A percentile compares a stretch with the other conserved stretches of the same genome.
Evolutionary conservation across 2,329 filamentous ascomycete species (phyloP).

Genomic region (Fusarium keratoplasticum): DNA sequence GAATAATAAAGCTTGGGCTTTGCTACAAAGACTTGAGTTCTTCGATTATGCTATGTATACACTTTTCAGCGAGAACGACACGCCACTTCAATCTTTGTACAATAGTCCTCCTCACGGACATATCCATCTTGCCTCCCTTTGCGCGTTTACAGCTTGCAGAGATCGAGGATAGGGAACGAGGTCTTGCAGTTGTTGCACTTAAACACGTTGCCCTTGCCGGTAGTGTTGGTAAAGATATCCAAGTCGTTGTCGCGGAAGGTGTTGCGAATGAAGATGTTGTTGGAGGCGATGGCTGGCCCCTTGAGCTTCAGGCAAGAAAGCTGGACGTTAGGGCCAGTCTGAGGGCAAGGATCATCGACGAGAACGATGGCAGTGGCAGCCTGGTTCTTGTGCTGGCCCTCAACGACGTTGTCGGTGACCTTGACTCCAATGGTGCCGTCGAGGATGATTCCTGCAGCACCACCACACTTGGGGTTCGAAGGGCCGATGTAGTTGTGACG

Average conservation of each 20-base stretch:
- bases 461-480: constrained; percentile 25
- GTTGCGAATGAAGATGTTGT: constrained; percentile 47
- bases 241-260: constrained; percentile 45
- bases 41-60: background rate
- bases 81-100: background rate
- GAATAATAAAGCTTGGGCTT: background rate
- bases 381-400: constrained; percentile 35
- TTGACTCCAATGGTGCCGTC: constrained; percentile 44
- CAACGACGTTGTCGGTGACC: constrained; percentile 45
- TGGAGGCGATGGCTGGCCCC: constrained; percentile 30
- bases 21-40: background rate
- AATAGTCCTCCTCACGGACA: background rate
- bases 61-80: background rate
- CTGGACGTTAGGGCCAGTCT: background rate
- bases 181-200: constrained; percentile 41
- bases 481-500: constrained; percentile 45
- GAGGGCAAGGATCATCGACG: constrained; percentile 39
- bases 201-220: constrained; percentile 39
- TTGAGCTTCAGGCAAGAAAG: constrained; percentile 29
- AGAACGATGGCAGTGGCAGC: constrained; percentile 38
- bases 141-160: background rate
- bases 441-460: constrained; percentile 42
- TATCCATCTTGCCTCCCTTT: background rate
- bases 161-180: background rate
- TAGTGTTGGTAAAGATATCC: constrained; percentile 37